Evolutionary conservation across 345 rosid genomes (phyloP).

Genomic region (Brassica cretica): DNA sequence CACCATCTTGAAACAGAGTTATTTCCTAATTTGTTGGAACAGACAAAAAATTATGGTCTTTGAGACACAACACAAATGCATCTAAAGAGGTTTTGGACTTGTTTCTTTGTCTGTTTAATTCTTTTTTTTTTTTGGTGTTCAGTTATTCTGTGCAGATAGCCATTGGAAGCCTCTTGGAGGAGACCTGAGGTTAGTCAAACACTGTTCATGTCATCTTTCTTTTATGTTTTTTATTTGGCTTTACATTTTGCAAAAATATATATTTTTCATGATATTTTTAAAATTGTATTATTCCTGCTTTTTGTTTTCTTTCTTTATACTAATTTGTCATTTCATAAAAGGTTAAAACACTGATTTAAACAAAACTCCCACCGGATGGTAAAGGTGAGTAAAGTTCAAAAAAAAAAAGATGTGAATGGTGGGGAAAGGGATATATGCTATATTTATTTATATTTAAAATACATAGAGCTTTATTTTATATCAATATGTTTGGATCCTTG

Average conservation of each 20-base stretch:
- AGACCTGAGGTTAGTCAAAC: constrained; percentile 21
- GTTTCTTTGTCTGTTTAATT: neutral
- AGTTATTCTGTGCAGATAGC: constrained; percentile 13
- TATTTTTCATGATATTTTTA: neutral
- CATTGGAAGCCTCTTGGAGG: constrained; percentile 22
- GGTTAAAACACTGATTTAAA: neutral
- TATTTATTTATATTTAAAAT: neutral
- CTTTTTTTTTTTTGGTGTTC: neutral
- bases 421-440: neutral
- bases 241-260: neutral
- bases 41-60: neutral
- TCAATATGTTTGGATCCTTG: neutral
- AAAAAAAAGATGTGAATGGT: neutral
- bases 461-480: neutral
- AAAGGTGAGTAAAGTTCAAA: neutral
- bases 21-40: neutral
- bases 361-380: neutral
- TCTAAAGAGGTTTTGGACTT: neutral
- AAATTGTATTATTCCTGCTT: neutral
- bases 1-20: constrained; percentile 13
- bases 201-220: constrained; percentile 1
- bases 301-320: neutral
- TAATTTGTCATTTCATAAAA: neutral
- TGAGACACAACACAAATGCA: constrained; percentile 13
- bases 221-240: neutral